Evolutionary conservation across 768 basidiomycete genomes (phyloP), one percentile per base, ranked within the genome.

Genomic region (Lepiota venenata): DNA sequence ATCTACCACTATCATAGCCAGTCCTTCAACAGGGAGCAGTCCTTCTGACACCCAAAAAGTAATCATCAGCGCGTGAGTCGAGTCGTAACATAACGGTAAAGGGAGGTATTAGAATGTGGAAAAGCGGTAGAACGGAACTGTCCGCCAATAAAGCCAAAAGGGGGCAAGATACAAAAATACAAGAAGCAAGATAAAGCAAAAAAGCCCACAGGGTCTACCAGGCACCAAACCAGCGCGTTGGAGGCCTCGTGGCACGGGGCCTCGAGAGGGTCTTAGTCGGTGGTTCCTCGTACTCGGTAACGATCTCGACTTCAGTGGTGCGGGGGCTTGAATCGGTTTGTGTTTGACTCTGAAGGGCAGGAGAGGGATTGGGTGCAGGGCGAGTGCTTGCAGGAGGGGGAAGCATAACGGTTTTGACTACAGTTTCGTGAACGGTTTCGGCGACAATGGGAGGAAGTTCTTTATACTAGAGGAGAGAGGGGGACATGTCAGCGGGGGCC

Each of bases 351-450:
- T 76, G 75, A 6, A 77, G 78, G 63, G 87, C 83, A 5, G 90
- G 90, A 25, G 82, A 80, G 18, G 90, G 89, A 61, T 80, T 78
- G 25, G 87, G 82, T 56, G 84, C 90, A 61, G 80, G 78, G 58
- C 88, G 88, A 47, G 88, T 91, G 65, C 82, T 87, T 63, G 88
- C 85, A 58, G 90, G 89, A 22, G 87, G 81, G 43, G 87, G 88
- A 58, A 87, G 80, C 49, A 81, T 82, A 62, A 87, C 79, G 58
- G 84, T 84, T 68, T 82, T 74, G 57, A 87, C 72, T 50, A 85
- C 71, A 42, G 81, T 87, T 74, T 81, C 85, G 52, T 71, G 68
- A 70, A 76, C 74, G 58, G 71, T 69, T 72, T 77, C 77, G 59
- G 74, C 71, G 61, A 75, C 68, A 53, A 78, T 66, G 27, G 77